Base-by-base conservation (phyloP, 257 asterid species). In the Solanum virginianum region DNA sequence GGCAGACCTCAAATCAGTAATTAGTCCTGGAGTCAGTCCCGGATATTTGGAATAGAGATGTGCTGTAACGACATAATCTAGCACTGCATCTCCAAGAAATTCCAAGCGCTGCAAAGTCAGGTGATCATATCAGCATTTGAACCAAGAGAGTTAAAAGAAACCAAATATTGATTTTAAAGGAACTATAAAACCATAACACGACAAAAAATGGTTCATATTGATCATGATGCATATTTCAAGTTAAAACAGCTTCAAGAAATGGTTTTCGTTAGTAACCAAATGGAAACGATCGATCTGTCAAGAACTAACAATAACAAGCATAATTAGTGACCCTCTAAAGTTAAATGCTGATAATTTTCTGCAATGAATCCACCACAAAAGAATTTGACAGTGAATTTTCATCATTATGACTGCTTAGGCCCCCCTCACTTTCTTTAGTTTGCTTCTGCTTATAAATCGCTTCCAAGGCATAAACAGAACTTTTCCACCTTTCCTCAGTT, bases 401-500 rank as follows among this genome's bases (percentile, higher is more conserved):
- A 87, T 96, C 98, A 68, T 96, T 98, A n/a, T 89, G 81, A 6
- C 94, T 97, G 4, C 86, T 88, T 82, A 96, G 83, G 39, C 47
- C 41, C 41, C 87, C 90, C 89, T 83, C 17, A 93, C 88, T 47
- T 90, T 90, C 16, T 62, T 86, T 17, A 11, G 97, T 98, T 0
- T 85, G 88, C 56, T 89, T 87, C 60, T 79, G 89, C 49, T 92
- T 97, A 45, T 93, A 96, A 75, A 92, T 82, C 60, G 93, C 99
- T 85, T 93, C 93, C 91, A 96, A 86, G 1, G 97, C 97, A 82
- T 91, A 93, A 84, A 91, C 81, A 81, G 93, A 96, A 8, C 98
- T 98, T 85, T 93, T 94, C 99, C 99, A 96, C 53, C 98, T 98
- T 87, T 96, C 99, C 51, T 94, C 98, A 14, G 93, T 98, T 4